These are phyloP conservation scores for Nigrospora osmanthi DNA, from an alignment of 2,329 filamentous ascomycete species.

Conservation along the genomic window DNA sequence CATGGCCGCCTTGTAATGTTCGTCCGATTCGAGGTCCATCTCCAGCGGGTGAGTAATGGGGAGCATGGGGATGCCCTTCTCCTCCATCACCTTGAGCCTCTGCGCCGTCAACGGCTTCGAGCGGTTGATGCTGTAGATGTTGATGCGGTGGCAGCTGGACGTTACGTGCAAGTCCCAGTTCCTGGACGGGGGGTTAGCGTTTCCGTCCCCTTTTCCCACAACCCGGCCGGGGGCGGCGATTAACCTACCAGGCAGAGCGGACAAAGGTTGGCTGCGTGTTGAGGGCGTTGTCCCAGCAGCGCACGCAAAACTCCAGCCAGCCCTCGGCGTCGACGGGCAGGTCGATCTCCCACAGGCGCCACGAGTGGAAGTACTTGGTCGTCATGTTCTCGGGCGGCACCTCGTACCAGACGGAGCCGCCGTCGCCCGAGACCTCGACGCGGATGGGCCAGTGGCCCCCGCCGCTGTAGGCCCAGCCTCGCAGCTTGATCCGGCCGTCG, in stretches of 20 bases:
- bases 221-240: background rate
- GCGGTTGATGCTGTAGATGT: constrained; percentile 55
- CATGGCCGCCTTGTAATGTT: constrained; percentile 38
- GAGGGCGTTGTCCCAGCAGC: constrained; percentile 55
- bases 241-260: constrained; percentile 38
- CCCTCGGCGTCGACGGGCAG: constrained; percentile 55
- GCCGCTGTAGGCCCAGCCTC: constrained; percentile 52
- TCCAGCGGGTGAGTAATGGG: constrained; percentile 46
- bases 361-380: constrained; percentile 54
- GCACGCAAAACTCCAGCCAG: constrained; percentile 50
- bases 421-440: constrained; percentile 56
- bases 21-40: constrained; percentile 39
- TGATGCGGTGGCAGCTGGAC: constrained; percentile 51
- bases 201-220: no score
- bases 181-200: constrained; percentile 13
- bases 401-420: constrained; percentile 57
- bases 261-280: constrained; percentile 53
- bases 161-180: constrained; percentile 64
- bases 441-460: constrained; percentile 53
- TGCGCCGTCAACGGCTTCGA: constrained; percentile 35
- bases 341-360: constrained; percentile 57
- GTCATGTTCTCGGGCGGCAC: constrained; percentile 53
- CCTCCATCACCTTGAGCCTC: constrained; percentile 43
- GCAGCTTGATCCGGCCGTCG: constrained; percentile 46
- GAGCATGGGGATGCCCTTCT: constrained; percentile 34